Evolutionary conservation across 176 grass and related monocot genomes (phyloP).

Genomic region (Hordeum marinum): DNA sequence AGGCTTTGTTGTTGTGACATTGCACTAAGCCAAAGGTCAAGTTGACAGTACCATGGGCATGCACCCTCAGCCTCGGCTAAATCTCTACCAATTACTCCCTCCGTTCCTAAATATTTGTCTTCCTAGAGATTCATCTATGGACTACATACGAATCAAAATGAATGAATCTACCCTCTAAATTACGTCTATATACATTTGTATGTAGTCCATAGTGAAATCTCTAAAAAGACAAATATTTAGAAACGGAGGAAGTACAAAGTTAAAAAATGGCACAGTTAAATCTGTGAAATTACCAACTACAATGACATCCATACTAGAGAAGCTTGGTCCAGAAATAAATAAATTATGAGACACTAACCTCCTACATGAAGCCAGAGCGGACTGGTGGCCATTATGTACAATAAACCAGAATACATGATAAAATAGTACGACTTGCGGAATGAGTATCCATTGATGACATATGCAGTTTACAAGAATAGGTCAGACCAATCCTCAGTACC

Average conservation of each 20-base stretch:
- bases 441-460: background rate
- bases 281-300: background rate
- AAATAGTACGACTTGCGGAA: background rate
- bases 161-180: too few relatives aligned
- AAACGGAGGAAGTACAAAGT: too few relatives aligned
- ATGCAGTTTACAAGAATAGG: conserved; percentile 13
- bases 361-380: background rate
- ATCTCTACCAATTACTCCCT: background rate
- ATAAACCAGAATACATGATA: conserved; percentile 15
- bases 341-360: background rate
- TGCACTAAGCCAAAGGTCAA: background rate
- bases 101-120: too few relatives aligned
- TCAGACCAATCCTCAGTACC: background rate
- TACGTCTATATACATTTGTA: too few relatives aligned
- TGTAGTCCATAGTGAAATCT: too few relatives aligned
- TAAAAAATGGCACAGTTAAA: background rate
- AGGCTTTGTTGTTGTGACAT: background rate
- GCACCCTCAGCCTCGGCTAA: background rate
- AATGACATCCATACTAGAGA: background rate
- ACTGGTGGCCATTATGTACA: conserved; percentile 31
- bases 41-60: background rate
- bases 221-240: too few relatives aligned
- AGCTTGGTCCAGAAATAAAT: background rate
- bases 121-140: too few relatives aligned
- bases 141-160: too few relatives aligned